Evolutionary conservation across 139 green algal genomes (phyloP).

Genomic region (Chlorella sp.): DNA sequence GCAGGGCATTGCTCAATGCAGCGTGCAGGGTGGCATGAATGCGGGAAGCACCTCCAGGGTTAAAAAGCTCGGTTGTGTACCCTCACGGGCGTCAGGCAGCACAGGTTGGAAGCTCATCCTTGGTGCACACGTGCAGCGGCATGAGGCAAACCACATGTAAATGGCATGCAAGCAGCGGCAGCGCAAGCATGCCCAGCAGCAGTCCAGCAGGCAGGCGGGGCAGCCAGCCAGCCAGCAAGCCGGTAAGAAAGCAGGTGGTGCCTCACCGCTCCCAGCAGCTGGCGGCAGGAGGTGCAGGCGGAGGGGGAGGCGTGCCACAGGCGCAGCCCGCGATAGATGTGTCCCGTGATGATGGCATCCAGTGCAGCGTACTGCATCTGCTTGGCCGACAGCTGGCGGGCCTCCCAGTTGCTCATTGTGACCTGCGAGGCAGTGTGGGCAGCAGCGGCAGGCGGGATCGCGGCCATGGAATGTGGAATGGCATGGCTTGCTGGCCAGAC

Average conservation of each 20-base stretch:
- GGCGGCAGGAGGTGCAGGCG: constrained; percentile 40
- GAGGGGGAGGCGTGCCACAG: constrained; percentile 50
- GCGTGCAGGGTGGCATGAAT: not conserved
- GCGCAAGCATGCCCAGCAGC: too few relatives aligned
- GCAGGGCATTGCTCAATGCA: not conserved
- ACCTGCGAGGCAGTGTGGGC: too few relatives aligned
- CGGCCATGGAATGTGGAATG: too few relatives aligned
- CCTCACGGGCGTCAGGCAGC: not conserved
- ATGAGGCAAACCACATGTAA: too few relatives aligned
- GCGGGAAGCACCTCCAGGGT: not conserved
- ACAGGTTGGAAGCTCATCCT: not conserved
- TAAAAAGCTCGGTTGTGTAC: constrained; percentile 18
- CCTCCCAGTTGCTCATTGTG: constrained; percentile 50
- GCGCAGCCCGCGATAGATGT: constrained; percentile 46
- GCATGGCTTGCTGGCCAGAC: too few relatives aligned
- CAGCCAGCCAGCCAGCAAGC: not conserved
- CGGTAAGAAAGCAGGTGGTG: too few relatives aligned
- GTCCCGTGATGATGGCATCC: constrained; percentile 49
- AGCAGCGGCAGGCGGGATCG: too few relatives aligned
- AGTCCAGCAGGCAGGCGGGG: not conserved
- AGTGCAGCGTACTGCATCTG: constrained; percentile 53
- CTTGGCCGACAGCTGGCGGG: constrained; percentile 3
- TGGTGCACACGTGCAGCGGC: too few relatives aligned
- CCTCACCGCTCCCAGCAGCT: constrained; percentile 38
- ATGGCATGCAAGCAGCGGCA: not conserved